phyloP scores from a whole-genome alignment of 805 yeast species.

The Ogataea paraovalis region DNA sequence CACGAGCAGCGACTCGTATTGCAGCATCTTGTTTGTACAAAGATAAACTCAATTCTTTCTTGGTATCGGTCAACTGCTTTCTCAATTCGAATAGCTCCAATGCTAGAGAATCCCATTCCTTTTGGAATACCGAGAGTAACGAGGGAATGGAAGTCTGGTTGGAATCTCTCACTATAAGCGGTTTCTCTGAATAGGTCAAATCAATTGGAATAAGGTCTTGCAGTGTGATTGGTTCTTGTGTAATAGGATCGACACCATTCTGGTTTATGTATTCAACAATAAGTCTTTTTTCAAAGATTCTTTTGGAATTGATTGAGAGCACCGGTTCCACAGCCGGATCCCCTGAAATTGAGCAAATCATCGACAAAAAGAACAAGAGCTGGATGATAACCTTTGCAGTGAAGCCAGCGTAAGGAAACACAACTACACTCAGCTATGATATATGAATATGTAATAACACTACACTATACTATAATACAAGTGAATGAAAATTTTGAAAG shows the following conservation, averaged over 20 bases:
- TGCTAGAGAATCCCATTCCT: slow-evolving; percentile 87
- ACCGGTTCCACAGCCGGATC: slow-evolving; percentile 68
- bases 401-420: no score
- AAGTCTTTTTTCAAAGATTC: slow-evolving; percentile 62
- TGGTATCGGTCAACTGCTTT: slow-evolving; percentile 61
- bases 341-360: slow-evolving; percentile 53
- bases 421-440: no score
- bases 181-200: slow-evolving; percentile 11
- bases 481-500: no score
- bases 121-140: slow-evolving; percentile 68
- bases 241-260: slow-evolving; percentile 72
- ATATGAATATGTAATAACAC: no score
- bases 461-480: no score
- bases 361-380: slow-evolving; percentile 3
- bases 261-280: slow-evolving; percentile 60
- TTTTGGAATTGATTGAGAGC: slow-evolving; percentile 65
- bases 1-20: slow-evolving; percentile 72
- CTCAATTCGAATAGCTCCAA: slow-evolving; percentile 74
- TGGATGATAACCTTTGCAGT: no score
- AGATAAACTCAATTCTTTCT: slow-evolving; percentile 72
- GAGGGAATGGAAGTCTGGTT: slow-evolving; percentile 68
- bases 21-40: slow-evolving; percentile 90
- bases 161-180: slow-evolving; percentile 29
- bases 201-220: slow-evolving; percentile 53
- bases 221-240: slow-evolving; percentile 51